These are phyloP conservation scores for Rhynchosporium graminicola DNA, from an alignment of 2,329 filamentous ascomycete genomes.

Conservation along the genomic window DNA sequence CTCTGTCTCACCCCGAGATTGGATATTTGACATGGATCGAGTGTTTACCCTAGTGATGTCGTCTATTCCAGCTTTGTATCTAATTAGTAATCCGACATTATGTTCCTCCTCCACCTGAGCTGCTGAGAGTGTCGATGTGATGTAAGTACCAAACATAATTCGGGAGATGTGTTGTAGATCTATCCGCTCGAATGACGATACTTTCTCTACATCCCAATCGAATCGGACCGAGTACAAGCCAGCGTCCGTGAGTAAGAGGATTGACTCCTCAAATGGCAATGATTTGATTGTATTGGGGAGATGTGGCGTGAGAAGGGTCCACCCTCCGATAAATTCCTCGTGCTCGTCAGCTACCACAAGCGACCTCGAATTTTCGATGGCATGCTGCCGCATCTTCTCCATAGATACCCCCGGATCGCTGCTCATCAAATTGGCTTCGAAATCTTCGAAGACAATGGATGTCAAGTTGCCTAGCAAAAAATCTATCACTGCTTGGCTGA, in stretches of 20 bases:
- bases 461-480: constrained; percentile 89
- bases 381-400: constrained; percentile 78
- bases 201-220: constrained; percentile 94
- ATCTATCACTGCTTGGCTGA: constrained; percentile 92
- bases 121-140: constrained; percentile 81
- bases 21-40: constrained; percentile 66
- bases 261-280: constrained; percentile 80
- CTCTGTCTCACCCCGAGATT: constrained; percentile 36
- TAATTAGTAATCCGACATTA: constrained; percentile 83
- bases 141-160: constrained; percentile 81
- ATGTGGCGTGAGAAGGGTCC: constrained; percentile 81
- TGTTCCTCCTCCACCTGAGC: constrained; percentile 73
- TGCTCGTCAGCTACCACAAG: constrained; percentile 81
- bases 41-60: constrained; percentile 83
- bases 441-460: constrained; percentile 85
- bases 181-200: constrained; percentile 86
- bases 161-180: constrained; percentile 71
- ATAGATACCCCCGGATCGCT: constrained; percentile 90
- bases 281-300: constrained; percentile 68
- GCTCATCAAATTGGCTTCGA: constrained; percentile 90
- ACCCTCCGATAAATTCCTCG: constrained; percentile 85
- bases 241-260: constrained; percentile 81
- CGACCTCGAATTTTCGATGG: constrained; percentile 84
- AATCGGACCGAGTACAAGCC: constrained; percentile 89
- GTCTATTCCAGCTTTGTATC: constrained; percentile 70